Conservation (phyloP, 192 early-diverging fungal species). For the Chytriomyces sp. region DNA sequence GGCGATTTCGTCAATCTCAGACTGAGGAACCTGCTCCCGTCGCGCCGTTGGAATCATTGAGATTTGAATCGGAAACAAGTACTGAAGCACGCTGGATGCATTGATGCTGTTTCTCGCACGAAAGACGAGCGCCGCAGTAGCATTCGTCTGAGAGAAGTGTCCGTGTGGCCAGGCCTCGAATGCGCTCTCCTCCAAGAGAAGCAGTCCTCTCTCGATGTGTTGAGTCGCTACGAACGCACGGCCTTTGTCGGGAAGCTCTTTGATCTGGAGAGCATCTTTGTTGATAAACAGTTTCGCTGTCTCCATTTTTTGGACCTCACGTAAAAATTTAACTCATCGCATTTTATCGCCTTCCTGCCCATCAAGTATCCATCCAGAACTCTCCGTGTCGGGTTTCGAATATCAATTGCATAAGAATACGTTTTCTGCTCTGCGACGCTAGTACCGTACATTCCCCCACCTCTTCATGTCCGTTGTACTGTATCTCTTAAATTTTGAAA, state of each 20-base stretch:
- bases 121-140: slow-evolving; percentile 9
- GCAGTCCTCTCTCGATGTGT: not conserved
- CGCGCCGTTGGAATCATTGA: slow-evolving; percentile 14
- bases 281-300: too few relatives aligned
- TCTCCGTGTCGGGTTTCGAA: too few relatives aligned
- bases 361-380: too few relatives aligned
- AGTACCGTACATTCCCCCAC: too few relatives aligned
- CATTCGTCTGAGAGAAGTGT: not conserved
- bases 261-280: too few relatives aligned
- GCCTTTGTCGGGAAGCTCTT: not conserved
- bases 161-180: slow-evolving; percentile 18
- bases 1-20: not conserved
- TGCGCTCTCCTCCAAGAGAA: slow-evolving; percentile 17
- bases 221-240: not conserved
- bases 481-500: too few relatives aligned
- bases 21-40: slow-evolving; percentile 9
- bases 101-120: not conserved
- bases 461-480: too few relatives aligned
- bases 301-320: too few relatives aligned
- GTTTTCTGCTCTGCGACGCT: too few relatives aligned
- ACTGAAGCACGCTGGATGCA: not conserved
- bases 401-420: too few relatives aligned
- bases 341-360: too few relatives aligned
- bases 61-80: slow-evolving; percentile 23
- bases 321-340: too few relatives aligned